Evolutionary conservation across 2,329 filamentous ascomycete genomes (phyloP).

Genomic region (Apiospora kogelbergensis): DNA sequence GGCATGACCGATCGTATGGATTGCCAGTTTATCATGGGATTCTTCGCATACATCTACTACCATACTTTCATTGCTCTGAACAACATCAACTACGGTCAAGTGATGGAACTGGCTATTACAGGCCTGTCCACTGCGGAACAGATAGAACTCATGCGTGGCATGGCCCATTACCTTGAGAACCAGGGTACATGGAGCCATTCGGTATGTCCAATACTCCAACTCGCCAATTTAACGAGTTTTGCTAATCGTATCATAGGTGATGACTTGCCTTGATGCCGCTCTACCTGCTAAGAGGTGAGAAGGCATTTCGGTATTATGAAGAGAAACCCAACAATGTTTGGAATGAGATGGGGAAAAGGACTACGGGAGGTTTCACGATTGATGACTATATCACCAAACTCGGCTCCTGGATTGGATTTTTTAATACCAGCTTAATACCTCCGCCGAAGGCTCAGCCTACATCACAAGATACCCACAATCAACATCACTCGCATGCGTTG

Average conservation of each 20-base stretch:
- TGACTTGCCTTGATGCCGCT: slow-evolving; percentile 8
- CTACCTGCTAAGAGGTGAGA: slow-evolving; percentile 6
- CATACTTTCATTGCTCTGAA: slow-evolving; percentile 93
- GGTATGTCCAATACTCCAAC: slow-evolving; percentile 29
- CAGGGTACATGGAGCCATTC: slow-evolving; percentile 51
- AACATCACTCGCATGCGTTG: background rate
- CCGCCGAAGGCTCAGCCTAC: background rate
- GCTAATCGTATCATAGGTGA: background rate
- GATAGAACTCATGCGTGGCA: slow-evolving; percentile 71
- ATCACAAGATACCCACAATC: background rate
- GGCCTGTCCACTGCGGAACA: slow-evolving; percentile 88
- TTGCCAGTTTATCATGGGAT: slow-evolving; percentile 99
- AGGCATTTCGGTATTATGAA: background rate
- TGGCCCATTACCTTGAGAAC: slow-evolving; percentile 64
- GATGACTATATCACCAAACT: slow-evolving; percentile 4
- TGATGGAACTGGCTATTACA: slow-evolving; percentile 89
- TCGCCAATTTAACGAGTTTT: background rate
- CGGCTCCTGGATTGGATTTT: slow-evolving; percentile 7
- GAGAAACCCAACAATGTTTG: background rate
- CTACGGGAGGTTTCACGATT: background rate
- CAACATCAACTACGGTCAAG: slow-evolving; percentile 79
- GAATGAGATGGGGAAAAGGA: background rate
- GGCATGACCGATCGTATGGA: slow-evolving; percentile 99
- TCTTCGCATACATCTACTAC: slow-evolving; percentile 98
- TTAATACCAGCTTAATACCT: background rate